phyloP scores from a whole-genome alignment of 176 grass and related monocot genomes.

The Phoenix dactylifera region DNA sequence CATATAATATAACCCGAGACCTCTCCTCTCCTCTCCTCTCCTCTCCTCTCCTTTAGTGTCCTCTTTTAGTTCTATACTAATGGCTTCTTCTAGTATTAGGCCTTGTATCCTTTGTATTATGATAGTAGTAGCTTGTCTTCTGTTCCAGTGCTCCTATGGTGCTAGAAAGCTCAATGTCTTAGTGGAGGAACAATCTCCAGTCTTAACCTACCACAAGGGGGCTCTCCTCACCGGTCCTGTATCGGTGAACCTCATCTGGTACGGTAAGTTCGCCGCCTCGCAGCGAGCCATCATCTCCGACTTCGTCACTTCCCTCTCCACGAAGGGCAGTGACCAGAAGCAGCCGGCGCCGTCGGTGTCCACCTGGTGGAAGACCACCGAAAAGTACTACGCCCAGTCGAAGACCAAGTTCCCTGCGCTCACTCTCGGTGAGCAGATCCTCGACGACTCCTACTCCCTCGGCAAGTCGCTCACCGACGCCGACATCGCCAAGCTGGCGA shows the following conservation, averaged over 20 bases:
- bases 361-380: slow-evolving; percentile 26
- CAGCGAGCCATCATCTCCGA: slow-evolving; percentile 16
- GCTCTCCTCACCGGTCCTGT: slow-evolving; percentile 12
- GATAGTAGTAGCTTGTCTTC: too few species aligned
- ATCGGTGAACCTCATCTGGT: slow-evolving; percentile 21
- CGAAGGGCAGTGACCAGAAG: too few species aligned
- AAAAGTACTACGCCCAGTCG: slow-evolving; percentile 17
- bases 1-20: too few species aligned
- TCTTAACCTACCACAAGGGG: slow-evolving; percentile 2
- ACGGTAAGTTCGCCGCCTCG: slow-evolving; percentile 5
- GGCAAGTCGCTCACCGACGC: slow-evolving; percentile 21
- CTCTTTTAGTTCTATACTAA: too few species aligned
- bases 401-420: neutral
- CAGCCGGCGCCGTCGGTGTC: slow-evolving; percentile 16
- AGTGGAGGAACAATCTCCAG: too few species aligned
- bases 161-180: too few species aligned
- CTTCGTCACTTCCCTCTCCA: neutral
- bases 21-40: too few species aligned
- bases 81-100: too few species aligned
- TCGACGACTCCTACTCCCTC: slow-evolving; percentile 13
- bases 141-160: too few species aligned
- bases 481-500: slow-evolving; percentile 13
- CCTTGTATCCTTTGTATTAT: too few species aligned
- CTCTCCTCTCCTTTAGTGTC: too few species aligned
- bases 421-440: slow-evolving; percentile 20